These are phyloP conservation scores for Rhodofomes roseus DNA, from an alignment of 1,284 basidiomycete species.

Conservation along the genomic window DNA sequence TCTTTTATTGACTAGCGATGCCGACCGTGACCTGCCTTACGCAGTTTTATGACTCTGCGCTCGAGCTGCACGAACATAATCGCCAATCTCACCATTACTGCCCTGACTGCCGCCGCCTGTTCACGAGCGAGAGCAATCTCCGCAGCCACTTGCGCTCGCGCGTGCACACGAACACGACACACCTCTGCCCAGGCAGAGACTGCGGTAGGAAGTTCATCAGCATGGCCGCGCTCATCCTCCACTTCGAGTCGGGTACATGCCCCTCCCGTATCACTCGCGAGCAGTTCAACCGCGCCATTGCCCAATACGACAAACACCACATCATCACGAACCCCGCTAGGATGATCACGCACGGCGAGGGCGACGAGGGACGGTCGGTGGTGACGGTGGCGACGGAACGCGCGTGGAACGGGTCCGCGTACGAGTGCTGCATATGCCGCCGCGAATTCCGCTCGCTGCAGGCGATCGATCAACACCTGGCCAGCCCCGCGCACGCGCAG, in stretches of 20 bases:
- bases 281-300: constrained; percentile 24
- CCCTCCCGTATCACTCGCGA: constrained; percentile 27
- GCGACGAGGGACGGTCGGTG: neutral
- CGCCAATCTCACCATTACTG: constrained; percentile 49
- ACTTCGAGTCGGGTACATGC: constrained; percentile 32
- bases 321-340: constrained; percentile 30
- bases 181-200: constrained; percentile 18
- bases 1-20: too few species aligned
- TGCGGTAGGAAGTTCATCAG: constrained; percentile 28
- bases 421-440: constrained; percentile 36
- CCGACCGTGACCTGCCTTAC: too few species aligned
- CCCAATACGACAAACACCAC: constrained; percentile 22
- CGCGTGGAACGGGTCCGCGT: constrained; percentile 33
- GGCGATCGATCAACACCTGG: constrained; percentile 18
- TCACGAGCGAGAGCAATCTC: constrained; percentile 26
- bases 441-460: constrained; percentile 13
- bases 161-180: constrained; percentile 14
- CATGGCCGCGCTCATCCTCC: constrained; percentile 27
- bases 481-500: constrained; percentile 24
- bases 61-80: constrained; percentile 44
- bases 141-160: constrained; percentile 18
- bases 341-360: constrained; percentile 23
- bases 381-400: constrained; percentile 27
- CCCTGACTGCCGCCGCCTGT: constrained; percentile 37
- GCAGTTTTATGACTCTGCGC: neutral